These are phyloP conservation scores for Amoebophrya sp. DNA, from an alignment of 169 alveolate genomes.

Conservation along the genomic window DNA sequence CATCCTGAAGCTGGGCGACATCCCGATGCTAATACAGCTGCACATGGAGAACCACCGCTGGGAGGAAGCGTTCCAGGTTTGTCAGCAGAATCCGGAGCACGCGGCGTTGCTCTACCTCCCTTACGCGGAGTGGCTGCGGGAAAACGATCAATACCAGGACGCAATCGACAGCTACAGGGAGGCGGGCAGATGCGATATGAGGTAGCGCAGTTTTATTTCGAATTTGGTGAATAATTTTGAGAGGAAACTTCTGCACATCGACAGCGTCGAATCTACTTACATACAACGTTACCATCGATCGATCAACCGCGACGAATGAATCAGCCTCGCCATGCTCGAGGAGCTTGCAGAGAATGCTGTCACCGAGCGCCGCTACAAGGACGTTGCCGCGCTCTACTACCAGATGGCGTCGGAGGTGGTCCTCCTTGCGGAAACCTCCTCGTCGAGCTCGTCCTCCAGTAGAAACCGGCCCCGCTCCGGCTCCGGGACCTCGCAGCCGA, in stretches of 20 bases:
- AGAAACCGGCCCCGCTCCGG: not conserved
- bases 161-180: not conserved
- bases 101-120: slow-evolving; percentile 54
- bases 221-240: too few relatives aligned
- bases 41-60: slow-evolving; percentile 63
- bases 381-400: not conserved
- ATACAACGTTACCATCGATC: slow-evolving; percentile 14
- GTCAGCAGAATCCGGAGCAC: slow-evolving; percentile 49
- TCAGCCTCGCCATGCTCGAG: slow-evolving; percentile 51
- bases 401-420: not conserved
- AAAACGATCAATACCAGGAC: not conserved
- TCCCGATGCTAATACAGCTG: slow-evolving; percentile 49
- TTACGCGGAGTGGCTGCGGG: slow-evolving; percentile 63
- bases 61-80: slow-evolving; percentile 68
- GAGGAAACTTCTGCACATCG: not conserved
- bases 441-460: not conserved
- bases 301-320: slow-evolving; percentile 60
- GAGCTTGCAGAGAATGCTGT: slow-evolving; percentile 59
- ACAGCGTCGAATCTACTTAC: not conserved
- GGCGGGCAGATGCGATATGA: not conserved
- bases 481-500: not conserved
- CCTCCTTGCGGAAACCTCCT: not conserved
- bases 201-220: too few relatives aligned
- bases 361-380: slow-evolving; percentile 48
- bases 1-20: slow-evolving; percentile 57